Conservation (phyloP, 108 stramenopile genomes). For the Thalassiosira profunda region DNA sequence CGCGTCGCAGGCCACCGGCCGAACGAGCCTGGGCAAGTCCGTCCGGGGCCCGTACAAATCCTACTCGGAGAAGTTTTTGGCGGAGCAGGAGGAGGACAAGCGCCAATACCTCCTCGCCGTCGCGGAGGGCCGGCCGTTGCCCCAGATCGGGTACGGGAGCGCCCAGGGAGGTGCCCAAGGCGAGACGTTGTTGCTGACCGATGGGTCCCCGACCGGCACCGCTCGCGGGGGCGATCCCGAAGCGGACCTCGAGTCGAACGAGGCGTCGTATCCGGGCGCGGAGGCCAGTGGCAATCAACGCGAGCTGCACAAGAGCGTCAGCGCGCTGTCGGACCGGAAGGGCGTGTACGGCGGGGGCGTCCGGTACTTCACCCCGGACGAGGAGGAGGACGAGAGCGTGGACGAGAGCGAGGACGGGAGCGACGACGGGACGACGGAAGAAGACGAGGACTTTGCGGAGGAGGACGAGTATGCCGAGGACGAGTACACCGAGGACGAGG, state of each 20-base stretch:
- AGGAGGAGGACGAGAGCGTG: slow-evolving; percentile 3
- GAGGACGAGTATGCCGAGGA: slow-evolving; percentile 8
- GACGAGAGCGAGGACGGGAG: slow-evolving; percentile 5
- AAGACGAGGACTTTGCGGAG: neutral
- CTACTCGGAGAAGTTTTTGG: slow-evolving; percentile 38
- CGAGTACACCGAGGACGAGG: neutral
- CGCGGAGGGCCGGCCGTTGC: slow-evolving; percentile 9
- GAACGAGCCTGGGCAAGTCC: slow-evolving; percentile 29
- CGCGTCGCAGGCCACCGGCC: slow-evolving; percentile 7
- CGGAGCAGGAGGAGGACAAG: slow-evolving; percentile 31
- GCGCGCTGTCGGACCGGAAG: slow-evolving; percentile 1
- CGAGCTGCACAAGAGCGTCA: neutral
- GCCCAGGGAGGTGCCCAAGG: neutral
- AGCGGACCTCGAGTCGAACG: neutral
- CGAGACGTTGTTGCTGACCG: slow-evolving; percentile 21
- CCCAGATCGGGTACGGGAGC: neutral
- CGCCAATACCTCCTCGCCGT: neutral
- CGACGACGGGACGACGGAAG: neutral
- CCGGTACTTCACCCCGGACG: slow-evolving; percentile 31
- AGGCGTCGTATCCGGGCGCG: neutral
- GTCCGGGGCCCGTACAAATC: slow-evolving; percentile 28
- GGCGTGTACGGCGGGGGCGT: slow-evolving; percentile 36
- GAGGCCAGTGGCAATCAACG: neutral
- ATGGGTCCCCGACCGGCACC: too few relatives aligned
- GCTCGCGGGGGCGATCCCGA: too few relatives aligned